Evolutionary conservation across 805 yeast species (phyloP).

Genomic region (Cyberlindnera subsufficiens): DNA sequence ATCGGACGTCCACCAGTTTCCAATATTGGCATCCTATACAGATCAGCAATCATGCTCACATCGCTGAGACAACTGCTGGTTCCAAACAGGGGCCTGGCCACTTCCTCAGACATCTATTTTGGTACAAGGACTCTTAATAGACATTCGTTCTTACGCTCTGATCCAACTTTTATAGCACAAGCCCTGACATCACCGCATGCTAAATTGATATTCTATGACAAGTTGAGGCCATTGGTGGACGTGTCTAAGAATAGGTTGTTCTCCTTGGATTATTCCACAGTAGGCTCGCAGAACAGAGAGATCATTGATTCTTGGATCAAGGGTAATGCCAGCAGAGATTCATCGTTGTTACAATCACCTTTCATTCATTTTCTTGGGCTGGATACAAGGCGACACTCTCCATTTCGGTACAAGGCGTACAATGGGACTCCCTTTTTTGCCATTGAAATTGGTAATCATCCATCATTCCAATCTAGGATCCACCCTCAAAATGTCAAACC

Average conservation of each 20-base stretch:
- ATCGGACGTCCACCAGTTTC: too few relatives aligned
- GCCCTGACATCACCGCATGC: conserved; percentile 40
- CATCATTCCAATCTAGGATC: conserved; percentile 8
- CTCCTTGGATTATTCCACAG: conserved; percentile 10
- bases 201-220: conserved; percentile 32
- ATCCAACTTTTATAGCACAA: conserved; percentile 38
- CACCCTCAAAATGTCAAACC: conserved; percentile 2
- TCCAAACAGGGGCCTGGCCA: not conserved
- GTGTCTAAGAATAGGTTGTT: conserved; percentile 3
- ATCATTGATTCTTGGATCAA: conserved; percentile 21
- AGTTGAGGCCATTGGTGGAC: conserved; percentile 25
- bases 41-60: not conserved
- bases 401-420: conserved; percentile 41
- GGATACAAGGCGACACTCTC: conserved; percentile 29
- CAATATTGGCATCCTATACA: not conserved
- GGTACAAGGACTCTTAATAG: conserved; percentile 48
- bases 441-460: conserved; percentile 43
- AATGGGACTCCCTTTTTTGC: conserved; percentile 62
- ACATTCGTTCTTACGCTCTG: conserved; percentile 51
- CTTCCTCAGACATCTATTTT: conserved; percentile 29
- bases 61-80: not conserved
- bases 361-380: conserved; percentile 36
- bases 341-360: conserved; percentile 11
- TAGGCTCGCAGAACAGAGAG: conserved; percentile 11
- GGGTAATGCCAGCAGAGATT: conserved; percentile 8